These are phyloP conservation scores for Babesia caballi DNA, from an alignment of 169 alveolate species.

Conservation along the genomic window DNA sequence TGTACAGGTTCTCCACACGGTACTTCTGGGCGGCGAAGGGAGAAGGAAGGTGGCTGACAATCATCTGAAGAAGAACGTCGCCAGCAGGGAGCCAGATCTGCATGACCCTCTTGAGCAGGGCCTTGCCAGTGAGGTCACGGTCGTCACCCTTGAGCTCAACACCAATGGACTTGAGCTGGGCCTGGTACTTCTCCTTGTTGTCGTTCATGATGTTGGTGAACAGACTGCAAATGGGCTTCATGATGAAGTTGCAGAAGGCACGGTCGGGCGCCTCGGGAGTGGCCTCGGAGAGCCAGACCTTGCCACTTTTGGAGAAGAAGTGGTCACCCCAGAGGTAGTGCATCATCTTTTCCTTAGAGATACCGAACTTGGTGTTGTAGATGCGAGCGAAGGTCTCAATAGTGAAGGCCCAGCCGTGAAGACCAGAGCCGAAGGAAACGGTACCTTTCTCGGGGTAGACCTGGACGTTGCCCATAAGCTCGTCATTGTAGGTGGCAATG, in stretches of 20 bases:
- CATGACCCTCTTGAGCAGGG: slow-evolving; percentile 95
- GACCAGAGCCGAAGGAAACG: slow-evolving; percentile 98
- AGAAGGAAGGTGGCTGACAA: slow-evolving; percentile 97
- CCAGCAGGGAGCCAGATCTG: slow-evolving; percentile 99
- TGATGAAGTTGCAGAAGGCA: slow-evolving; percentile 96
- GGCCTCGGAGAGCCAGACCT: slow-evolving; percentile 90
- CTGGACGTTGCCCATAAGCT: slow-evolving; percentile 94
- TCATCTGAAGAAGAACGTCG: slow-evolving; percentile 97
- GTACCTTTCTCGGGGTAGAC: slow-evolving; percentile 97
- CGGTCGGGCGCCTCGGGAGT: slow-evolving; percentile 84
- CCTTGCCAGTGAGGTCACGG: slow-evolving; percentile 93
- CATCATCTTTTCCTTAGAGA: slow-evolving; percentile 93
- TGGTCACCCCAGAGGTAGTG: slow-evolving; percentile 98
- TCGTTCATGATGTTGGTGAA: slow-evolving; percentile 91
- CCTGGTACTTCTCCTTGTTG: slow-evolving; percentile 90
- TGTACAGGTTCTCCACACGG: slow-evolving; percentile 96
- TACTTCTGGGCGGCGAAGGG: slow-evolving; percentile 97
- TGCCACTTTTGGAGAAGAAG: slow-evolving; percentile 93
- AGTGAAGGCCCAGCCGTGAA: slow-evolving; percentile 99
- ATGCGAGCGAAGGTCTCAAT: slow-evolving; percentile 94
- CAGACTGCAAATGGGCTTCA: slow-evolving; percentile 97
- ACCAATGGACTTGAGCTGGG: slow-evolving; percentile 90
- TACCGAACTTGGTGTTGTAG: slow-evolving; percentile 94
- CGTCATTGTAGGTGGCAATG: slow-evolving; percentile 94
- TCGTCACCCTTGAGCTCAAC: slow-evolving; percentile 94